phyloP scores from a whole-genome alignment of 2,329 filamentous ascomycete species.

The Verticillium longisporum region DNA sequence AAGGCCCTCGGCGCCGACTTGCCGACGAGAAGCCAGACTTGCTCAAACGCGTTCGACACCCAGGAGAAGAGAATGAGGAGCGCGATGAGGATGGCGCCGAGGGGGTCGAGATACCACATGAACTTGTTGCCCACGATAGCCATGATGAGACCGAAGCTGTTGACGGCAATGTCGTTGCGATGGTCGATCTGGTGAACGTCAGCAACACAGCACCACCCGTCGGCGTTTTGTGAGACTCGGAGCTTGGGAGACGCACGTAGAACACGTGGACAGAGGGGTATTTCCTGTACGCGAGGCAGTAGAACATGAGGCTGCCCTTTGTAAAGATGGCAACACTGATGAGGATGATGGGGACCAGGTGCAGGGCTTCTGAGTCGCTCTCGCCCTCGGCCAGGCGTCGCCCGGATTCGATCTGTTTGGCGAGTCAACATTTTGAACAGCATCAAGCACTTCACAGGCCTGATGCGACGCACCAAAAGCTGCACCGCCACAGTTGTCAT shows the following conservation, averaged over 20 bases:
- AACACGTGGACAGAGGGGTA: slow-evolving; percentile 51
- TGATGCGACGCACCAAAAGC: slow-evolving; percentile 38
- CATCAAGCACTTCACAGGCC: not conserved
- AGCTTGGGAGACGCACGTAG: slow-evolving; percentile 22
- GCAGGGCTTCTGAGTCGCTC: slow-evolving; percentile 33
- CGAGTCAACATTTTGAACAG: slow-evolving; percentile 9
- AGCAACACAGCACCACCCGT: slow-evolving; percentile 1
- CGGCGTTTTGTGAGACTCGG: not conserved
- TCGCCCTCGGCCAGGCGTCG: slow-evolving; percentile 39
- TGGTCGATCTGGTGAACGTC: slow-evolving; percentile 33
- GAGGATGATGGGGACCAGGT: slow-evolving; percentile 48
- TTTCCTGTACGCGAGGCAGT: slow-evolving; percentile 44
- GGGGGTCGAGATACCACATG: slow-evolving; percentile 55
- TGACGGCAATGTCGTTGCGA: slow-evolving; percentile 50
- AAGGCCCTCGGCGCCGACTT: slow-evolving; percentile 53
- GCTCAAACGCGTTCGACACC: slow-evolving; percentile 53
- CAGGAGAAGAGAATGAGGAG: slow-evolving; percentile 56
- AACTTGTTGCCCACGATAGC: slow-evolving; percentile 44
- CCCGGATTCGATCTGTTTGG: slow-evolving; percentile 43
- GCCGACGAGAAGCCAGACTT: slow-evolving; percentile 55
- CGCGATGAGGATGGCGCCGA: slow-evolving; percentile 54
- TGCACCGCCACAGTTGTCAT: slow-evolving; percentile 62
- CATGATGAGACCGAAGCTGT: slow-evolving; percentile 48
- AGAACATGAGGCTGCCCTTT: slow-evolving; percentile 45
- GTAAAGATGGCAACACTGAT: slow-evolving; percentile 46